Evolutionary conservation across 2,329 filamentous ascomycete genomes (phyloP).

Genomic region (Colletotrichum liriopes): DNA sequence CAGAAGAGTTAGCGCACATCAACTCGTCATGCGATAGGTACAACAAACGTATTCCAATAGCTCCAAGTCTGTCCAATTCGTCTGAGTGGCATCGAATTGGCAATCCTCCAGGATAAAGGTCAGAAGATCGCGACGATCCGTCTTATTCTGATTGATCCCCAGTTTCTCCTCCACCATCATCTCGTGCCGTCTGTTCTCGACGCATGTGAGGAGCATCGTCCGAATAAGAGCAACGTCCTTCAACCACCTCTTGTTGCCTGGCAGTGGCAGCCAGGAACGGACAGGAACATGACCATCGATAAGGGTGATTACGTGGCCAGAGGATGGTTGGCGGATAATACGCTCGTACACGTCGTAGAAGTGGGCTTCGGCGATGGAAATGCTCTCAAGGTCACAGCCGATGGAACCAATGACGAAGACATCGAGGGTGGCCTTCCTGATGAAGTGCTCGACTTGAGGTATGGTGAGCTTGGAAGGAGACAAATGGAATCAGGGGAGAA

Average conservation of each 20-base stretch:
- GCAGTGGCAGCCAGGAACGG: slow-evolving; percentile 54
- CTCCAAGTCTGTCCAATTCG: slow-evolving; percentile 45
- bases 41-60: slow-evolving; percentile 48
- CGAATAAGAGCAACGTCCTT: slow-evolving; percentile 52
- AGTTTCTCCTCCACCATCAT: slow-evolving; percentile 45
- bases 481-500: neutral
- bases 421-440: slow-evolving; percentile 53
- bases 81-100: slow-evolving; percentile 31
- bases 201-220: slow-evolving; percentile 49
- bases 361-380: slow-evolving; percentile 44
- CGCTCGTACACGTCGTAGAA: slow-evolving; percentile 52
- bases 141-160: slow-evolving; percentile 38
- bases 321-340: slow-evolving; percentile 50
- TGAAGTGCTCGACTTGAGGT: slow-evolving; percentile 47
- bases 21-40: neutral
- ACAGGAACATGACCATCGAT: slow-evolving; percentile 53
- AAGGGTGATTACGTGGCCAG: slow-evolving; percentile 50
- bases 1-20: slow-evolving; percentile 44
- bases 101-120: slow-evolving; percentile 50
- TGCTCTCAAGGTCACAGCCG: slow-evolving; percentile 52
- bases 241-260: slow-evolving; percentile 58
- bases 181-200: slow-evolving; percentile 50
- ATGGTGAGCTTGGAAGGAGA: slow-evolving; percentile 1
- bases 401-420: slow-evolving; percentile 53
- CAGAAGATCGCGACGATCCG: slow-evolving; percentile 46